Evolutionary conservation across 371 early-diverging fungal species (phyloP).

Genomic region (Lichtheimia hyalospora): DNA sequence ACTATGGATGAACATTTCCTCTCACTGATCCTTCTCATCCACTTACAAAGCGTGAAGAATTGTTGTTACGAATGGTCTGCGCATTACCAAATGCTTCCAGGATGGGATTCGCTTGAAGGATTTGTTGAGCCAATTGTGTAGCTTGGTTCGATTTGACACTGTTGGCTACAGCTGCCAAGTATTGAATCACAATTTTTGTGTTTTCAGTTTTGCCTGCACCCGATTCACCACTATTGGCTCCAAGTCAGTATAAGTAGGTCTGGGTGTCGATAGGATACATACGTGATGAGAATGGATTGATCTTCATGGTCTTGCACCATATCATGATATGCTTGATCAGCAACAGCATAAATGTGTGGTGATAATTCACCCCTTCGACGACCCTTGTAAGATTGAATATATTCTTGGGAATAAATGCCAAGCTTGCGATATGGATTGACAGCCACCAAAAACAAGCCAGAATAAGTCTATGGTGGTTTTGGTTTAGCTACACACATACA

Average conservation of each 20-base stretch:
- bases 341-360: constrained; percentile 97
- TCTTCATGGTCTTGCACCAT: constrained; percentile 94
- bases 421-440: constrained; percentile 98
- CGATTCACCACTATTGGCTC: constrained; percentile 98
- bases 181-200: constrained; percentile 99
- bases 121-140: constrained; percentile 83
- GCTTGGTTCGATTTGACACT: not conserved
- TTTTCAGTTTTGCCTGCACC: constrained; percentile 99
- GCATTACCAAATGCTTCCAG: constrained; percentile 99
- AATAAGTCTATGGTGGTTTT: constrained; percentile 83
- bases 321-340: constrained; percentile 94
- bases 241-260: too few species aligned
- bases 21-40: not conserved
- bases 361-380: constrained; percentile 88
- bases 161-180: constrained; percentile 87
- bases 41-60: constrained; percentile 98
- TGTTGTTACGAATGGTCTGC: constrained; percentile 99
- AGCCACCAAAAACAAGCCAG: constrained; percentile 98
- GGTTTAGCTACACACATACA: not conserved
- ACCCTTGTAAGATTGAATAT: constrained; percentile 76
- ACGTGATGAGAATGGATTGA: constrained; percentile 99
- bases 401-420: constrained; percentile 89
- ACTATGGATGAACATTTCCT: not conserved
- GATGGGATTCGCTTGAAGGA: constrained; percentile 97
- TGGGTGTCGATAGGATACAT: too few species aligned